Evolutionary conservation across 1,284 basidiomycete species (phyloP).

Genomic region (Malassezia caprae): DNA sequence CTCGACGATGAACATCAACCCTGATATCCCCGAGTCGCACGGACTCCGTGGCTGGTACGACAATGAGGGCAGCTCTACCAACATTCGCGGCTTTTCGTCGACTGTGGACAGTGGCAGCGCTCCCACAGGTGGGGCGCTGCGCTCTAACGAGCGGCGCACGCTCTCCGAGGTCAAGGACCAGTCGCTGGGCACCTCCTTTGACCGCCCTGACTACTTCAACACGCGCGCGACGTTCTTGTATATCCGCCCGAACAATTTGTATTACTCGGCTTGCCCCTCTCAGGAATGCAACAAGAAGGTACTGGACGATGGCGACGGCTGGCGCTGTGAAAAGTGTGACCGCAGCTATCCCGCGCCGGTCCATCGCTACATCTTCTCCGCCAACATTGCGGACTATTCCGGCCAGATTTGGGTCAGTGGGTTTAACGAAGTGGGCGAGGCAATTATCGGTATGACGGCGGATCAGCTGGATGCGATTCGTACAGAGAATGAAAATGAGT

Average conservation of each 20-base stretch:
- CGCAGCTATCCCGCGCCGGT: constrained; percentile 63
- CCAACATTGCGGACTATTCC: constrained; percentile 80
- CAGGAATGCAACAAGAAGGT: constrained; percentile 87
- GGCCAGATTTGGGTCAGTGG: constrained; percentile 85
- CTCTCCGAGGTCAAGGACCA: constrained; percentile 73
- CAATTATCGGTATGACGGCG: constrained; percentile 64
- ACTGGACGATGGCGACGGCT: constrained; percentile 59
- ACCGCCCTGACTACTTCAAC: constrained; percentile 70
- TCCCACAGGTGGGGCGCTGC: constrained; percentile 48
- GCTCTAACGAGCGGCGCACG: constrained; percentile 52
- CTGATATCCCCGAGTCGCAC: constrained; percentile 78
- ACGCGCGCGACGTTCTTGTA: constrained; percentile 78
- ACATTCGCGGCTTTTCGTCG: constrained; percentile 48
- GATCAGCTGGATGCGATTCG: constrained; percentile 67
- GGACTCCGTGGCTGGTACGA: constrained; percentile 75
- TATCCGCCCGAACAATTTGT: constrained; percentile 74
- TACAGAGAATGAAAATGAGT: constrained; percentile 61
- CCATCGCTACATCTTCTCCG: constrained; percentile 79
- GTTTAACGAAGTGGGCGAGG: constrained; percentile 82
- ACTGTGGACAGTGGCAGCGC: constrained; percentile 45
- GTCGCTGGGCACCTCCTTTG: constrained; percentile 62
- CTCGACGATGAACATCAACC: constrained; percentile 56
- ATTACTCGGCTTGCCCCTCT: constrained; percentile 79
- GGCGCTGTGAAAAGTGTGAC: constrained; percentile 92
- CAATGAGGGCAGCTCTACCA: constrained; percentile 29